Evolutionary conservation across 176 grass and related monocot genomes (phyloP), one percentile per base, ranked within the genome.

Genomic region (Metroxylon sagu): DNA sequence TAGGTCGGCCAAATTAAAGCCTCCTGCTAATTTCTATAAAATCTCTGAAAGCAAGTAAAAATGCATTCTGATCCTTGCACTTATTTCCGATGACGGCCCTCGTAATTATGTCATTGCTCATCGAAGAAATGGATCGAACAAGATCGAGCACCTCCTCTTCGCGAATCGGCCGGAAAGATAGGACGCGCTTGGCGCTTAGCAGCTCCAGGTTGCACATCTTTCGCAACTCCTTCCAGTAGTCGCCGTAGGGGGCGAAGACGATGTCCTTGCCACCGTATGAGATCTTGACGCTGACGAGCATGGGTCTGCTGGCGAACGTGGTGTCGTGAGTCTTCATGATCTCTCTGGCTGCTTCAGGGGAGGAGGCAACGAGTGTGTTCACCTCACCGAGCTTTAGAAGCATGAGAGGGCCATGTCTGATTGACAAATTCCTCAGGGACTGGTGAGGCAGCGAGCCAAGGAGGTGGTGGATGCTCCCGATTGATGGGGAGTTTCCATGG

Each of bases 401-500:
- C 69, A 78, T 77, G 39, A 83, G 53, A 0, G 74, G 57, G 4
- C 80, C 80, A 28, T 74, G 39, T 0, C 58, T 53, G 0, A 0
- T 14, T 14, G 75, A 65, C n/a, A 78, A 54, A 53, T 83, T 54
- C 15, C 57, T 23, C 52, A 78, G 26, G 16, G 80, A 66, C 3
- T 8, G 69, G 64, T 74, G 80, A 2, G 80, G 80, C 19, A 70
- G 52, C 23, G 39, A 52, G 19, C 80, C 19, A 3, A 73, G 5
- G 56, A 78, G 68, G 68, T 83, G 67, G 56, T 83, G 74, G 29
- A 78, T 58, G 68, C 75, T 83, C 26, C 74, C 69, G 28, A 83
- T n/a, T 26, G 28, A 83, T 58, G 15, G 74, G 80, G 23, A 83
- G 80, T 50, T 71, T 29, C 72, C 74, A 71, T 61, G 79, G 79